These are phyloP conservation scores for Termitomyces sp. DNA, from an alignment of 768 basidiomycete species.

Conservation along the genomic window DNA sequence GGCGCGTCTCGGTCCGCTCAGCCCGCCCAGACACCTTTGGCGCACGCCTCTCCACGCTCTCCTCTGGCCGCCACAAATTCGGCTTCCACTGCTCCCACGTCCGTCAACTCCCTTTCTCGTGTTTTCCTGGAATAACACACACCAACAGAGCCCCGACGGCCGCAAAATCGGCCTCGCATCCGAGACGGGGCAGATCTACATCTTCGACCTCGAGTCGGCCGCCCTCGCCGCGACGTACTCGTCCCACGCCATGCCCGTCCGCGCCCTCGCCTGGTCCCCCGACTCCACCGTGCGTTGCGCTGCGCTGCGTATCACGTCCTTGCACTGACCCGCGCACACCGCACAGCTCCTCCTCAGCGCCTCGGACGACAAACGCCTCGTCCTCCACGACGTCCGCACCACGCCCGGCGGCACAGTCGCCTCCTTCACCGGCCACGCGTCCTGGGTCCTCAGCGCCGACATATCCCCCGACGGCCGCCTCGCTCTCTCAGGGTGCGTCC, in stretches of 20 bases:
- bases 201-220: conserved; percentile 74
- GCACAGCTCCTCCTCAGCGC: conserved; percentile 80
- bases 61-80: conserved; percentile 69
- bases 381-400: conserved; percentile 85
- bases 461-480: conserved; percentile 78
- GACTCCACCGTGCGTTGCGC: conserved; percentile 68
- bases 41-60: conserved; percentile 45
- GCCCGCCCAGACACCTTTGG: conserved; percentile 68
- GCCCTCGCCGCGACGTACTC: conserved; percentile 66
- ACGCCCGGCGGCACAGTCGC: conserved; percentile 77
- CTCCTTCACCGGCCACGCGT: conserved; percentile 80
- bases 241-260: conserved; percentile 87
- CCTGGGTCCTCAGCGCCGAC: conserved; percentile 84
- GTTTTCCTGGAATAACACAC: too few species aligned
- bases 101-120: conserved; percentile 17
- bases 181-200: conserved; percentile 83
- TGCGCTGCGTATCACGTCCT: too few species aligned
- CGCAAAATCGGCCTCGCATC: conserved; percentile 73
- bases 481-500: conserved; percentile 69
- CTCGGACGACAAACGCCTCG: conserved; percentile 89
- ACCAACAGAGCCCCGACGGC: conserved; percentile 79
- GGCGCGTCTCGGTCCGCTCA: conserved; percentile 71
- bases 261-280: conserved; percentile 83
- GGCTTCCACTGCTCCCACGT: conserved; percentile 74
- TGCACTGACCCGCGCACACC: not conserved